Base-by-base conservation (phyloP, 2,329 filamentous ascomycete genomes). In the Cladosporium sp. region DNA sequence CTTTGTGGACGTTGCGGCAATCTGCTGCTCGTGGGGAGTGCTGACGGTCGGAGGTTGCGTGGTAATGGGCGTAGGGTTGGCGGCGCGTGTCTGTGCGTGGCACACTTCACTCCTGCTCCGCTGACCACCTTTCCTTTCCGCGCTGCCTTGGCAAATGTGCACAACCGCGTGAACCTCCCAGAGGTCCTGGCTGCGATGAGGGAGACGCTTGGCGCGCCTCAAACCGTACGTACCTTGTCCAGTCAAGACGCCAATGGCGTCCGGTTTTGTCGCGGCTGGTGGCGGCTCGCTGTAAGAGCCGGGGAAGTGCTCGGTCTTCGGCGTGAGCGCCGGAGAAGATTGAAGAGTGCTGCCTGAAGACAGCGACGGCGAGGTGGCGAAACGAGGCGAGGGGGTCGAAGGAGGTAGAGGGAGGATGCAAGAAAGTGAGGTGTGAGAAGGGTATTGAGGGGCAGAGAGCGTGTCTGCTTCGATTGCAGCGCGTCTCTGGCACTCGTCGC, bases 121-220 rank as follows among this genome's bases (percentile, higher is more conserved):
- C 35, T 11, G 4, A n/a, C 46, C 10, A 16, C 3, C n/a, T 37
- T 28, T n/a, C 33, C 46, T 14, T 49, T 13, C 31, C 31, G 19
- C n/a, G 19, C 19, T 13, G 42, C 42, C 31, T 19, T 16, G 13
- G 22, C 18, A 31, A 22, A 62, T 57, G 46, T 62, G 59, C 2
- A 68, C 59, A 9, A 57, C 61, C 35, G 65, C 65, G 40, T 65
- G 63, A 11, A 68, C 64, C 43, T 63, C 59, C 64, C 64, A 67
- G 33, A 60, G 16, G n/a, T 53, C 59, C 28, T 55, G 49, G 14
- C 54, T 54, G 14, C 49, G 41, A 28, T 53, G 59, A 4, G 65
- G 65, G 37, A 68, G 60, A 42, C 65, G 58, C 50, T 66, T 67
- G 31, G 65, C 62, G 32, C 48, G 59, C 50, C 57, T 60, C 34